Conservation (phyloP, 2,329 filamentous ascomycete species). For the Diaporthe caulivora region DNA sequence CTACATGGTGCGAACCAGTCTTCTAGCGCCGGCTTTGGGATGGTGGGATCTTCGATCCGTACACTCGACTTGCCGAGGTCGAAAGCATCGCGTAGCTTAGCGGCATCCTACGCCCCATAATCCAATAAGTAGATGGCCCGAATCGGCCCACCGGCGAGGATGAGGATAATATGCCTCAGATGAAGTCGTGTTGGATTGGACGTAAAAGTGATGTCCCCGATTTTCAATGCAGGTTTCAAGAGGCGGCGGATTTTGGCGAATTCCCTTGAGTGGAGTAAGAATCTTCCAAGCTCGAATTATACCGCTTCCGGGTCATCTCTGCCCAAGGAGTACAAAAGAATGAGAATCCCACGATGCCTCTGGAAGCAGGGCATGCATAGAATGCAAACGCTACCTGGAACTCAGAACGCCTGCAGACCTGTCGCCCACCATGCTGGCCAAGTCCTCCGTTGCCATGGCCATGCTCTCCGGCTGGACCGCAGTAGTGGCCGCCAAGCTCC, state of each 20-base stretch:
- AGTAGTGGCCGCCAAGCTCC: neutral
- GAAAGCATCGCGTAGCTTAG: slow-evolving; percentile 7
- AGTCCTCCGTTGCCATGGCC: neutral
- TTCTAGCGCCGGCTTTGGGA: too few species aligned
- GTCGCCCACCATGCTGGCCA: neutral
- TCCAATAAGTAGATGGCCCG: neutral
- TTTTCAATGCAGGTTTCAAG: slow-evolving; percentile 18
- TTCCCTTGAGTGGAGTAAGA: slow-evolving; percentile 19
- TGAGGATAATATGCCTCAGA: slow-evolving; percentile 8
- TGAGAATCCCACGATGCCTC: neutral
- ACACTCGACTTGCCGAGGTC: slow-evolving; percentile 1
- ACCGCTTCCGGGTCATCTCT: neutral
- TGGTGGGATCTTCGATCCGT: too few species aligned
- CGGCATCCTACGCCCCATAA: slow-evolving; percentile 20
- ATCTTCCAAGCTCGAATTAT: slow-evolving; percentile 9
- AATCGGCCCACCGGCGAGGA: slow-evolving; percentile 8
- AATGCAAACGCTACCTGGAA: neutral
- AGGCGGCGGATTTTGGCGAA: slow-evolving; percentile 1
- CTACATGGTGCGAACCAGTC: too few species aligned
- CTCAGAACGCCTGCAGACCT: neutral
- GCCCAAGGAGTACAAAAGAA: neutral
- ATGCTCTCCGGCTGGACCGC: slow-evolving; percentile 9
- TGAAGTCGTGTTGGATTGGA: slow-evolving; percentile 7
- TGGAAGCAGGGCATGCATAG: neutral
- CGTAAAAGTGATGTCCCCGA: neutral